Evolutionary conservation across 495 filamentous ascomycete species (phyloP), one percentile per base, ranked within the genome.

Genomic region (Arthonia radiata): DNA sequence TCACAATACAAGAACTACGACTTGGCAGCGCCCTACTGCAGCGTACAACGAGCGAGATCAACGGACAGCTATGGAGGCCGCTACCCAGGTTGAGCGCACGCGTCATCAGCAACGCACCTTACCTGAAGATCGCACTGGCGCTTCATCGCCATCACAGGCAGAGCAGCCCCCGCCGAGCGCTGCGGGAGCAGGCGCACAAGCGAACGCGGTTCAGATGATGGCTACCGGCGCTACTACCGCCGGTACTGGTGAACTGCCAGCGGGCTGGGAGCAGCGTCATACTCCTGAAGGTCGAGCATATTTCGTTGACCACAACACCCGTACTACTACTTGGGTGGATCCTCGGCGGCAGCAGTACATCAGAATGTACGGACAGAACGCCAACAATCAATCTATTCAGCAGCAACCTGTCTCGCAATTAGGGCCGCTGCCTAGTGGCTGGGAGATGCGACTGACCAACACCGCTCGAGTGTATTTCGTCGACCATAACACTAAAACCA

Each of bases 261-360:
- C 86, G 18, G 77, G 81, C 18, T 97, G 86, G 86, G 86, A 97
- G 48, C 80, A 93, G 42, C 61, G 86, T 37, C 77, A 74, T 43
- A 97, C 86, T 3, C 80, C 86, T 2, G 86, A 97, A 57, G 83
- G 83, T 16, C 64, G 86, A 27, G 54, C 82, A 13, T 97, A 97
- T 47, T 97, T 93, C 48, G 86, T 97, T n/a, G 86, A 97, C 44
- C 86, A 97, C 51, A 97, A 94, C 47, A 94, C 89, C 10, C 70
- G 86, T 30, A 94, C 89, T 4, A 97, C 86, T 5, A 97, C 86
- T 4, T 97, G 86, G 86, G 86, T 97, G n/a, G 86, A 97, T 46
- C 86, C 86, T 15, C 73, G 86, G 29, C 73, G 86, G 25, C 83
- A 93, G 53, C 86, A 94, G 47, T 97, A 91, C 50, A 93, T 97